Percentiles rank a stretch among this genome's conserved stretches.
phyloP scores from a whole-genome alignment of 441 rosid genomes.

The Mallotus japonicus region DNA sequence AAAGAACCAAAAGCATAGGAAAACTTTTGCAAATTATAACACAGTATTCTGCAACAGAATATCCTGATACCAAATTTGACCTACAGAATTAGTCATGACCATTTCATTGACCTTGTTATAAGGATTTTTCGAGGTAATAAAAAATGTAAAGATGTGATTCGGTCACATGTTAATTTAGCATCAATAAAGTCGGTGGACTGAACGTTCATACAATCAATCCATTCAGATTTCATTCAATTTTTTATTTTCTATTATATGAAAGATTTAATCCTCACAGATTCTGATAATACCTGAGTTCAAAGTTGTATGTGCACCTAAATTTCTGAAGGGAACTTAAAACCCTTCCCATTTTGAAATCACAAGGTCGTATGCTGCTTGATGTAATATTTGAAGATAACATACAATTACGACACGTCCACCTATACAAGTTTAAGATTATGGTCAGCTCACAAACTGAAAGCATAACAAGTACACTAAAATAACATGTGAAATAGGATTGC shows the following conservation, averaged over 20 bases:
- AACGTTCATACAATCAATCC: not conserved
- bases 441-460: not conserved
- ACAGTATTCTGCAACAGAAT: not conserved
- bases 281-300: slow-evolving; percentile 49
- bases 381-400: slow-evolving; percentile 56
- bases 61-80: not conserved
- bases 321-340: slow-evolving; percentile 66
- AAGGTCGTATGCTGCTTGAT: slow-evolving; percentile 68
- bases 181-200: not conserved
- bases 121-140: not conserved
- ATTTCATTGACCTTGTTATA: not conserved
- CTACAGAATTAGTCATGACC: not conserved
- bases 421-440: slow-evolving; percentile 27
- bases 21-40: not conserved
- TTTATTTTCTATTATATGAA: not conserved
- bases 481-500: not conserved
- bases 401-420: slow-evolving; percentile 89
- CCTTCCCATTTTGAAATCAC: slow-evolving; percentile 87
- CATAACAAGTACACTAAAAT: too few relatives aligned
- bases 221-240: not conserved
- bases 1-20: not conserved
- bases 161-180: not conserved
- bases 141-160: not conserved
- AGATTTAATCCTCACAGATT: not conserved
- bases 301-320: slow-evolving; percentile 76